These are phyloP conservation scores for Mucor circinelloides DNA, from an alignment of 371 early-diverging fungal genomes.

Conservation along the genomic window DNA sequence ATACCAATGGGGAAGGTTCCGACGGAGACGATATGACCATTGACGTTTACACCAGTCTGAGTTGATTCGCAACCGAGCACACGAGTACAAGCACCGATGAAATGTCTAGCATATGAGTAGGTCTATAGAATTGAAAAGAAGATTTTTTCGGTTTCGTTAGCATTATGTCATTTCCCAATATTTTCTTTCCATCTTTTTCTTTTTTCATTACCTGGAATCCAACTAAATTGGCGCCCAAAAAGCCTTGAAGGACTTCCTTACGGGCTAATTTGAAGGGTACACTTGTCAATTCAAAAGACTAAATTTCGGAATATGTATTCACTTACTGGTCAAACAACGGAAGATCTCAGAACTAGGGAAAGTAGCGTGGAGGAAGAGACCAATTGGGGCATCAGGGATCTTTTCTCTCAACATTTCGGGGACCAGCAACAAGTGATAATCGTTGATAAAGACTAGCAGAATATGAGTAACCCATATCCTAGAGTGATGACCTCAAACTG, in stretches of 20 bases:
- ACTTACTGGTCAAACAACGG: conserved; percentile 85
- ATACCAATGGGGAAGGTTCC: conserved; percentile 99
- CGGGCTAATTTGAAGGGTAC: conserved; percentile 55
- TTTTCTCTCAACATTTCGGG: conserved; percentile 85
- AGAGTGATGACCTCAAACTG: neutral
- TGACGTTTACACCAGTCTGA: conserved; percentile 77
- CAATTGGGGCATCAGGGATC: conserved; percentile 85
- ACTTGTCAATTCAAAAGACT: neutral
- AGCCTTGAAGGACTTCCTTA: conserved; percentile 85
- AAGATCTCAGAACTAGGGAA: conserved; percentile 97
- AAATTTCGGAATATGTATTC: neutral
- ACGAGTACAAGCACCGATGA: conserved; percentile 90
- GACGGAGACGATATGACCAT: conserved; percentile 77
- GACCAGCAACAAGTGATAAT: conserved; percentile 95
- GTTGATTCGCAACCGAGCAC: conserved; percentile 92
- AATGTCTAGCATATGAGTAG: conserved; percentile 97
- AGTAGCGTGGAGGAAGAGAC: conserved; percentile 97
- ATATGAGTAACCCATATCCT: neutral
- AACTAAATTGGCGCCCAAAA: conserved; percentile 86
- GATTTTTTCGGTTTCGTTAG: neutral
- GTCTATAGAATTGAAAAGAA: conserved; percentile 55
- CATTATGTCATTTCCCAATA: neutral
- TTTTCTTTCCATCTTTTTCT: neutral
- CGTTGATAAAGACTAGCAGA: conserved; percentile 93
- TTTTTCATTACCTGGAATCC: conserved; percentile 84